Base-by-base conservation (phyloP, 148 eudicot genomes). In the Bassia scoparia region DNA sequence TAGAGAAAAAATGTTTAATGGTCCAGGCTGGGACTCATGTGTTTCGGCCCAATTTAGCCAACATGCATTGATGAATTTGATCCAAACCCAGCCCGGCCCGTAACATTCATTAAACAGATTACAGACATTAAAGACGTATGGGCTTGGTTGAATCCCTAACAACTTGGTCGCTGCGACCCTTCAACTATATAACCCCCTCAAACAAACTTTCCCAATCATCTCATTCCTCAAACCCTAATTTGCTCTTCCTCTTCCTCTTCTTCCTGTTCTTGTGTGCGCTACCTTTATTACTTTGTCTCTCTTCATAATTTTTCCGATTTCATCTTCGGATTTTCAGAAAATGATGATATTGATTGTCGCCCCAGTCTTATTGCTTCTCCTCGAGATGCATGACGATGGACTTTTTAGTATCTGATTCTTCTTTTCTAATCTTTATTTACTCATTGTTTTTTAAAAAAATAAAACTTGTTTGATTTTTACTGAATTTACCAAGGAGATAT, bases 281-380 rank as follows among this genome's bases (percentile, higher is more conserved):
- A 13, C 35, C 35, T 5, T n/a, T 3, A 31, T 4, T 33, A 17
- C 1, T 3, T 61, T 33, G 31, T 23, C 20, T n/a, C 18, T 48
- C 11, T 37, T 3, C 7, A 3, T 37, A 3, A 15, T 34, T 69
- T 20, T 69, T 24, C 11, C 1, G 4, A 31, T 4, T 12, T 6
- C 0, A 44, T 23, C 1, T 16, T 33, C 16, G 11, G 9, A 0
- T 10, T n/a, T 5, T 23, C 60, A 13, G 72, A 67, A 72, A 13
- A 4, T 78, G 81, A 78, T 72, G 78, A 74, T 79, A 61, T 4
- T 74, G n/a, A 61, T 48, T 79, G 81, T 79, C 81, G 81, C 81
- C 81, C 81, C 81, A 79, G 78, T 79, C 81, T 79, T 69, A 79
- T 55, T 52, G 70, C 81, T 68, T 79, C 74, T 44, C 16, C 31